These are phyloP conservation scores for Globisporangium orthogonon DNA, from an alignment of 352 stramenopile species.

Conservation along the genomic window DNA sequence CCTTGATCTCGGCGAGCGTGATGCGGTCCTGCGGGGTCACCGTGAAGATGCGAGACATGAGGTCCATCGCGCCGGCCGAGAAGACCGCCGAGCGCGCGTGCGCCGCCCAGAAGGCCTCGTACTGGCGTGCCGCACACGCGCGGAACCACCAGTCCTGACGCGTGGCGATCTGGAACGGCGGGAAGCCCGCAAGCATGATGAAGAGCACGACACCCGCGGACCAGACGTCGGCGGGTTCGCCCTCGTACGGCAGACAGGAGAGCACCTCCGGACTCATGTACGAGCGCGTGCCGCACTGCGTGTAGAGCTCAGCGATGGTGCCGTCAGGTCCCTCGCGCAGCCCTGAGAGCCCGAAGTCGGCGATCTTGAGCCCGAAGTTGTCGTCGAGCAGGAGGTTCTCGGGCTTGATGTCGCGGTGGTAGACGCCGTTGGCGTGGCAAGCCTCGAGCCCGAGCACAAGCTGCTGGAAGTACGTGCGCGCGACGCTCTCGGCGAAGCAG, in stretches of 20 bases:
- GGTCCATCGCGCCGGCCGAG: conserved; percentile 59
- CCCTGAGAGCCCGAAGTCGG: conserved; percentile 95
- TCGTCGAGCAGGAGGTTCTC: conserved; percentile 91
- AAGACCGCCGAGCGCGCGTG: conserved; percentile 68
- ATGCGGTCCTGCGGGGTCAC: conserved; percentile 69
- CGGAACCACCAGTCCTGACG: conserved; percentile 90
- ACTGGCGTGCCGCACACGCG: conserved; percentile 58
- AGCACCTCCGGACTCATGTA: conserved; percentile 94
- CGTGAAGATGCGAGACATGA: conserved; percentile 67
- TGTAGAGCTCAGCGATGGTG: conserved; percentile 64
- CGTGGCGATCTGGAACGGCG: conserved; percentile 87
- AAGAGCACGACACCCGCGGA: conserved; percentile 90
- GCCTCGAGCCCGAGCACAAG: conserved; percentile 73
- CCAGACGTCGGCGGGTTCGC: conserved; percentile 87
- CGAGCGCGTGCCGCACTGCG: conserved; percentile 86
- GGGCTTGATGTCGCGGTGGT: conserved; percentile 92
- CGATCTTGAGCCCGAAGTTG: conserved; percentile 87
- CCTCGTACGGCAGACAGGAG: conserved; percentile 77
- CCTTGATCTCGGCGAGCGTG: conserved; percentile 74
- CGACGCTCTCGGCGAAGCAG: conserved; percentile 81
- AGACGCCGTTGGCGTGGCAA: conserved; percentile 81
- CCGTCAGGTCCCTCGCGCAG: conserved; percentile 60
- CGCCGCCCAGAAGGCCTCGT: conserved; percentile 76
- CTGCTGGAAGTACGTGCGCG: conserved; percentile 86
- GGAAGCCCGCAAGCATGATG: conserved; percentile 91